These are phyloP conservation scores for Ceratobasidium sp. DNA, from an alignment of 1,284 basidiomycete species.

Conservation along the genomic window DNA sequence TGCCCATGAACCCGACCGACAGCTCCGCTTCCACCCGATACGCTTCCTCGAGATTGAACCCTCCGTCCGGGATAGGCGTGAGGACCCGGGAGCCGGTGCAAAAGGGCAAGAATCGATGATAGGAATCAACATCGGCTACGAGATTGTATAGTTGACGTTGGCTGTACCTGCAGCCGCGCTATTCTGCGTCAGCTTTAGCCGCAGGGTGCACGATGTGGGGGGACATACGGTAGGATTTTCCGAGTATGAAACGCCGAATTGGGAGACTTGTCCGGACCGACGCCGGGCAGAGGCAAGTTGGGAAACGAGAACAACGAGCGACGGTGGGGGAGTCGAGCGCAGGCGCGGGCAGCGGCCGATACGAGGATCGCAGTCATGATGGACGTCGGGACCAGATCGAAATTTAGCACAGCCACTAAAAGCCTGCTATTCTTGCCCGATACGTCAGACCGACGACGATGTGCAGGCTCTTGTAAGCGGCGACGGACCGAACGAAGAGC, in stretches of 20 bases:
- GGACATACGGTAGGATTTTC: conserved; percentile 81
- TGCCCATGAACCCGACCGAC: conserved; percentile 86
- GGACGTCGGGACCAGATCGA: neutral
- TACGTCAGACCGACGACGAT: neutral
- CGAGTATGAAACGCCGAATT: conserved; percentile 66
- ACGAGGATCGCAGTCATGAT: conserved; percentile 10
- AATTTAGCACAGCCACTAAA: conserved; percentile 23
- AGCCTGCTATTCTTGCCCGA: no score
- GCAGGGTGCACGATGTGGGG: conserved; percentile 39
- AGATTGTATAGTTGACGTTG: conserved; percentile 83
- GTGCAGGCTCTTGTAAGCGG: neutral
- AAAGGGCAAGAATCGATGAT: conserved; percentile 89
- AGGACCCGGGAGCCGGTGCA: conserved; percentile 83
- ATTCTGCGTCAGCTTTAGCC: conserved; percentile 22
- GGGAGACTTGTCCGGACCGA: conserved; percentile 45
- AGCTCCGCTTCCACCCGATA: conserved; percentile 84
- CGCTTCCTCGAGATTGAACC: conserved; percentile 53
- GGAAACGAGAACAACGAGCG: conserved; percentile 42
- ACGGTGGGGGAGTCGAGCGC: neutral
- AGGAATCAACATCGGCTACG: conserved; percentile 88
- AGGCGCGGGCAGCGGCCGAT: neutral
- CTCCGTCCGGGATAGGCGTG: conserved; percentile 51
- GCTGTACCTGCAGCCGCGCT: conserved; percentile 62
- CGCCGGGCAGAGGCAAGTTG: conserved; percentile 26
- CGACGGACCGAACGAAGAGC: neutral